phyloP scores from a whole-genome alignment of 495 filamentous ascomycete genomes.

The Penicillium pulvis region DNA sequence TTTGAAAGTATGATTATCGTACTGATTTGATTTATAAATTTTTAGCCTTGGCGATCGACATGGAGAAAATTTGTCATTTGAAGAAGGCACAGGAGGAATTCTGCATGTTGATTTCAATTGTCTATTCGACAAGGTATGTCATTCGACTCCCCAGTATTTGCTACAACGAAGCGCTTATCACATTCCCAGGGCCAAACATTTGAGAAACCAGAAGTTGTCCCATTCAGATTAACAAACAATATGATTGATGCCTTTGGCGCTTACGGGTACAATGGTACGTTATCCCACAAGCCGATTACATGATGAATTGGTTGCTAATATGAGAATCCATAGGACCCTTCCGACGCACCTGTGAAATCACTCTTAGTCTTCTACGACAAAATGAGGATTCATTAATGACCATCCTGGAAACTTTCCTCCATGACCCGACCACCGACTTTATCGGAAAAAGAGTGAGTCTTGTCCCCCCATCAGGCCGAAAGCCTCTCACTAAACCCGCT shows the following conservation, averaged over 20 bases:
- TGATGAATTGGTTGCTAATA: slow-evolving; percentile 9
- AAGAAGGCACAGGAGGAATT: slow-evolving; percentile 90
- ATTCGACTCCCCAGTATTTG: background rate
- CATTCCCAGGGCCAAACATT: slow-evolving; percentile 73
- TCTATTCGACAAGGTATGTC: slow-evolving; percentile 84
- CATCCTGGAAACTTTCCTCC: slow-evolving; percentile 91
- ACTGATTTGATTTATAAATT: slow-evolving; percentile 10
- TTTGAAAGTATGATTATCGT: slow-evolving; percentile 2
- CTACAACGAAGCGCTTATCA: slow-evolving; percentile 11
- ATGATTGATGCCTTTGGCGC: slow-evolving; percentile 97
- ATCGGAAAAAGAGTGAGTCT: slow-evolving; percentile 66
- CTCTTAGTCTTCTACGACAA: slow-evolving; percentile 77
- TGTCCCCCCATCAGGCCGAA: background rate
- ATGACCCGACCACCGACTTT: slow-evolving; percentile 95
- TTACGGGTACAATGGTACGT: slow-evolving; percentile 74
- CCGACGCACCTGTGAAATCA: slow-evolving; percentile 86
- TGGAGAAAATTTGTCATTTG: slow-evolving; percentile 94
- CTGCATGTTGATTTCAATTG: slow-evolving; percentile 99
- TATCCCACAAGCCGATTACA: background rate
- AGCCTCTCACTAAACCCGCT: slow-evolving; percentile 4
- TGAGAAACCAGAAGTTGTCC: slow-evolving; percentile 89
- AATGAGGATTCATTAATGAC: slow-evolving; percentile 97
- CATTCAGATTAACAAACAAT: slow-evolving; percentile 98
- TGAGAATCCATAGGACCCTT: slow-evolving; percentile 66
- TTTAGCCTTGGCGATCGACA: slow-evolving; percentile 89